Base-by-base conservation (phyloP, 1,139 yeast species). In the Pichia sp. region DNA sequence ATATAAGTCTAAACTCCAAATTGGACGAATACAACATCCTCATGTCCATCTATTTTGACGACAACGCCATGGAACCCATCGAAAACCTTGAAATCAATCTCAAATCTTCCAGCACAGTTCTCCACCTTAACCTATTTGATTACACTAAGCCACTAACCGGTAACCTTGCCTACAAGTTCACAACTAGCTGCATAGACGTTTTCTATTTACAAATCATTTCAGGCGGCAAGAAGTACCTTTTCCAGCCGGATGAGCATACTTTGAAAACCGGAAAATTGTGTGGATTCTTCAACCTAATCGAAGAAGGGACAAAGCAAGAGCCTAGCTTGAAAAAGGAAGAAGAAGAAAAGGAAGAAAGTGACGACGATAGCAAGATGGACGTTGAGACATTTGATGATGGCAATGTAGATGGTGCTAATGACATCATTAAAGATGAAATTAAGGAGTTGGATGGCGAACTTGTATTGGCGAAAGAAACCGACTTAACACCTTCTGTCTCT, bases 31-130 rank as follows among this genome's bases (percentile, higher is more conserved):
- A 9, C 17, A 33, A 29, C 6, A 17, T 30, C 31, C 31, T 33
- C 7, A 29, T 38, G 27, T 24, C 41, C 12, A 9, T 42, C 2
- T 20, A 6, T 20, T 49, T 49, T 41, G 44, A 24, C 24, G 27
- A n/a, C 17, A 8, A 17, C 8, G 27, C 17, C 7, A 12, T 45
- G 12, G 27, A 16, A 30, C 30, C 27, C 20, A 24, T 46, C 30
- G 50, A 51, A 33, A 41, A 46, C 42, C 14, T 51, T 10, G n/a
- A 12, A n/a, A 44, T 45, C 38, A 48, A 40, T 3, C 6, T 49
- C 6, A 27, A 16, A 2, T 12, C 34, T 43, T 9, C 36, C 6
- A 30, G 16, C n/a, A 42, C 24, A 7, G 10, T 20, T 6, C 20
- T 49, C 12, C 27, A 4, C 3, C 33, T 49, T 12, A 36, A 49